These are phyloP conservation scores for Phalaenopsis aphrodite DNA, from an alignment of 106 monocot genomes.

Conservation along the genomic window DNA sequence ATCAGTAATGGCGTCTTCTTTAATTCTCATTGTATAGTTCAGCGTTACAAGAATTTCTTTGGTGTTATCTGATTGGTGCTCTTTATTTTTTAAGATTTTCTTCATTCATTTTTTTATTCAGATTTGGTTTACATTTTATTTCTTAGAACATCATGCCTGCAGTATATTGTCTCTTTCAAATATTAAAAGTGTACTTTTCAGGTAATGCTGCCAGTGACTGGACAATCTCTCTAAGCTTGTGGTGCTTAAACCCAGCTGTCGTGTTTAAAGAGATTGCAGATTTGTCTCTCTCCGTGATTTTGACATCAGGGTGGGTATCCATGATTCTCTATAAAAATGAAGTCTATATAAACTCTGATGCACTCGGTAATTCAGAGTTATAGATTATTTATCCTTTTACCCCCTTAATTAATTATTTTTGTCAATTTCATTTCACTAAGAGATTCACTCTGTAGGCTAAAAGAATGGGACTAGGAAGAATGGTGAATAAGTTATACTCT, in stretches of 20 bases:
- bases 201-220: constrained; percentile 45
- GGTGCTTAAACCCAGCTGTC: constrained; percentile 96
- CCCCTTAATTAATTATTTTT: too few species aligned
- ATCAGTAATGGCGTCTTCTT: neutral
- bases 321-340: neutral
- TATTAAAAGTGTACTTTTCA: constrained; percentile 16
- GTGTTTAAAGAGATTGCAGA: constrained; percentile 85
- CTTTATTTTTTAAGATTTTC: neutral
- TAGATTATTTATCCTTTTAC: neutral
- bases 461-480: neutral
- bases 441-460: neutral
- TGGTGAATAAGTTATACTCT: neutral
- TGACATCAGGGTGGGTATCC: constrained; percentile 75
- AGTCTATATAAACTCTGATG: neutral
- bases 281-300: constrained; percentile 82
- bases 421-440: neutral
- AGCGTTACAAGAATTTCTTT: neutral
- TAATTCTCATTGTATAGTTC: neutral
- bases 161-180: neutral
- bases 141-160: neutral
- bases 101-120: neutral
- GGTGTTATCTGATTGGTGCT: neutral
- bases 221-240: constrained; percentile 59
- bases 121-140: neutral
- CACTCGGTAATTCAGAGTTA: neutral